Evolutionary conservation across 140 eudicot genomes (phyloP), one percentile per base, ranked within the genome.

Genomic region (Erigeron philadelphicus): DNA sequence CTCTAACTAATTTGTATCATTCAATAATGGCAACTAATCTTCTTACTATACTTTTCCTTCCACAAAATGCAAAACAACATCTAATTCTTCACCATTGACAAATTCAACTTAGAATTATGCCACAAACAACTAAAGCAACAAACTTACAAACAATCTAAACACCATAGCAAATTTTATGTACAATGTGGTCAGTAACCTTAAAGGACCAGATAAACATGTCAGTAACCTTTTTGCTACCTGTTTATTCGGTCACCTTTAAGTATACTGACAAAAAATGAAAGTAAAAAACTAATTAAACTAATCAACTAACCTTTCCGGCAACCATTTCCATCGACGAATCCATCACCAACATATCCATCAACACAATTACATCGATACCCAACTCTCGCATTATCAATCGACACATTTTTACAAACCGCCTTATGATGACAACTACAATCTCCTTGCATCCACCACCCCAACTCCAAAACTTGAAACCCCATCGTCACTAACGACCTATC

Each of bases 381-480:
- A 11, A 7, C 55, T 9, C 9, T 15, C 23, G 11, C 38, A n/a
- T 21, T 11, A 31, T 31, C 46, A 64, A 18, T 12, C 2, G 61
- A 7, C 55, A 85, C 84, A 5, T 60, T 43, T 31, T 40, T 60
- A 72, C 95, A 84, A 11, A 40, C 61, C 8, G 93, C 96, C 2
- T 83, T 61, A 7, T 1, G 15, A 15, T 21, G 73, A 31, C 96
- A 88, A 7, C 23, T 13, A 66, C 96, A 92, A 1, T 60, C 47
- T 48, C 96, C 90, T 7, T 61, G 1, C 66, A 92, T 5, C 95
- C 98, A 84, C 98, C 98, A 92, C 11, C 80, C 87, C 56, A 92
- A 66, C 74, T 92, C 93, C 76, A 84, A 50, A 64, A 72, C 56
- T 78, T 79, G 75, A 74, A 88, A 84, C 66, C 84, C 79, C 78